Evolutionary conservation across 495 filamentous ascomycete genomes (phyloP), one percentile per base, ranked within the genome.

Genomic region (Cryomyces minteri): DNA sequence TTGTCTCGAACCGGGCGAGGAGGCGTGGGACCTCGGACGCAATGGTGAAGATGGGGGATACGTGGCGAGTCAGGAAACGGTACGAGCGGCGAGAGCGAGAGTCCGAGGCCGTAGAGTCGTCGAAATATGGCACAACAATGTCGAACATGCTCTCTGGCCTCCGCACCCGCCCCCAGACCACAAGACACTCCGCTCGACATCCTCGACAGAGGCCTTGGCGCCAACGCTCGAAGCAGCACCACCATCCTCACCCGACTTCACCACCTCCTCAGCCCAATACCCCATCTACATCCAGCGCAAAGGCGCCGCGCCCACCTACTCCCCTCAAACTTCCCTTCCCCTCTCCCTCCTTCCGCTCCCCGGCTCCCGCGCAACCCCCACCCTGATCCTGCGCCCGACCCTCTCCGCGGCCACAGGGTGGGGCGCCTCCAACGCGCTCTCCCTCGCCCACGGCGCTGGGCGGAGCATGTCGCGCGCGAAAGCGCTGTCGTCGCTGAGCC

Each of bases 201-300:
- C n/a, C n/a, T n/a, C n/a, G n/a, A n/a, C n/a, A n/a, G n/a, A n/a
- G n/a, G n/a, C n/a, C n/a, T n/a, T n/a, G n/a, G n/a, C n/a, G n/a
- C n/a, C n/a, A n/a, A n/a, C n/a, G n/a, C n/a, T n/a, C n/a, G n/a
- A n/a, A n/a, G n/a, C n/a, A n/a, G n/a, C n/a, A n/a, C n/a, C n/a
- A n/a, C n/a, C n/a, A n/a, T n/a, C n/a, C n/a, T n/a, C n/a, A n/a
- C n/a, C n/a, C n/a, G n/a, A n/a, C n/a, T n/a, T n/a, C n/a, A n/a
- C n/a, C n/a, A n/a, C n/a, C n/a, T n/a, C n/a, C n/a, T n/a, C n/a
- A n/a, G n/a, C n/a, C n/a, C n/a, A n/a, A n/a, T n/a, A n/a, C n/a
- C n/a, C n/a, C 10, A 53, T 53, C 32, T 65, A 57, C 34, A 56
- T 64, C 47, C 62, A 65, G 45, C 62, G 62, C 41, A 65, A 65